Base-by-base conservation (phyloP, 257 asterid genomes). In the Voacanga thouarsii region DNA sequence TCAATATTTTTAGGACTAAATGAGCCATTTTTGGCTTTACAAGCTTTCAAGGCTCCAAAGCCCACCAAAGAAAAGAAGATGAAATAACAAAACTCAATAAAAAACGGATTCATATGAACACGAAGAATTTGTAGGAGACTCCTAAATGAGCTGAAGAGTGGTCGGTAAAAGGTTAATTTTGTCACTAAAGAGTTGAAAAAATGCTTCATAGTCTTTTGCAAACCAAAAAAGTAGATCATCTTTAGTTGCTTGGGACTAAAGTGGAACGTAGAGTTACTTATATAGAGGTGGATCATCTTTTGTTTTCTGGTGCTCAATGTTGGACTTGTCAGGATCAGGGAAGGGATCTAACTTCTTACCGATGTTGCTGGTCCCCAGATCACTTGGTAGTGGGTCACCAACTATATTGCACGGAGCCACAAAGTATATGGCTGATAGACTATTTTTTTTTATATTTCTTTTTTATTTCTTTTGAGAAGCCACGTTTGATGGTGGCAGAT, bases 21-120 rank as follows among this genome's bases (percentile, higher is more conserved):
- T 5, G 82, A 30, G 26, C 53, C 44, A 12, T 6, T 63, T 79
- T 43, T 61, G 4, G 78, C 21, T 19, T 67, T 72, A 14, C 37
- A 37, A 24, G 19, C 41, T 56, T 81, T 84, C 68, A 88, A 57
- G 37, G 81, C 77, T 18, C 80, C 37, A 77, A 76, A 88, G 12
- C 92, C 89, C 16, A 88, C 19, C 8, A 61, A 37, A 33, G 89
- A 88, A 37, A 86, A 53, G 75, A 78, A 51, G 5, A 68, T 37
- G 85, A 83, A 86, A 63, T 88, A 88, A 49, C 74, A 14, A 3
- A 86, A 67, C 71, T 88, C 83, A 1, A 86, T 57, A 80, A 75
- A 84, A 75, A 88, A 83, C 59, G 87, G 81, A 49, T 71, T 84
- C 23, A 78, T 49, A 44, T 56, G 79, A 74, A 83, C 59, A 73